These are phyloP conservation scores for Lactifluus pinguis DNA, from an alignment of 768 basidiomycete genomes.

Conservation along the genomic window DNA sequence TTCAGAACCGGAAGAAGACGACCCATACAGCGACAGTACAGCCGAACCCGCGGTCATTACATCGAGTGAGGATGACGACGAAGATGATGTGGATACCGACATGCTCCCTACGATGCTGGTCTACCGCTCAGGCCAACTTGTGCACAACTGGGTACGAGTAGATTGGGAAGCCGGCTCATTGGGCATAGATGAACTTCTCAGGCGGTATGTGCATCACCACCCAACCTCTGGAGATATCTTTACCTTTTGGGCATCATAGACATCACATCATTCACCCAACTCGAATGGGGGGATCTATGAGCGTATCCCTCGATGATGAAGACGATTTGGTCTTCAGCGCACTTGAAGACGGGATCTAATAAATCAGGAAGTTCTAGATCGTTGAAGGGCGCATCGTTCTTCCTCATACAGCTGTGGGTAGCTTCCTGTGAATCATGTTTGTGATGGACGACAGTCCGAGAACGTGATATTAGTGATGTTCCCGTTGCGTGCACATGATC, in stretches of 20 bases:
- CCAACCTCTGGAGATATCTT: not conserved
- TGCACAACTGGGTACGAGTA: slow-evolving; percentile 83
- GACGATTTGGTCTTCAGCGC: slow-evolving; percentile 14
- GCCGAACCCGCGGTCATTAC: slow-evolving; percentile 28
- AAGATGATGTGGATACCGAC: slow-evolving; percentile 65
- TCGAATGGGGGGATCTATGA: not conserved
- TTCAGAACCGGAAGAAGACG: slow-evolving; percentile 37
- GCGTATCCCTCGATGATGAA: slow-evolving; percentile 15
- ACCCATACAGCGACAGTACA: slow-evolving; percentile 35
- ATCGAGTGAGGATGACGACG: slow-evolving; percentile 29
- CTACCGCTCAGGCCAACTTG: slow-evolving; percentile 71
- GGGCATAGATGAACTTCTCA: slow-evolving; percentile 61
- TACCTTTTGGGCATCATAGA: not conserved
- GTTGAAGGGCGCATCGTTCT: not conserved
- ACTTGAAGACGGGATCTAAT: not conserved
- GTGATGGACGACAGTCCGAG: not conserved
- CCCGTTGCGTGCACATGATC: not conserved
- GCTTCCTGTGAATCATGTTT: not conserved
- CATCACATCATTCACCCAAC: slow-evolving; percentile 10
- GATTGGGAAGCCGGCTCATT: slow-evolving; percentile 73
- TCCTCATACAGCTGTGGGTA: not conserved
- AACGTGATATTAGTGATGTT: not conserved
- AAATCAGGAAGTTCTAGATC: not conserved
- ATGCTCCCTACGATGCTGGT: slow-evolving; percentile 73
- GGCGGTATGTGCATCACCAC: slow-evolving; percentile 37